Percentiles rank a stretch among this genome's conserved stretches.
Conservation (phyloP, 495 filamentous ascomycete species). For the Choiromyces venosus region DNA sequence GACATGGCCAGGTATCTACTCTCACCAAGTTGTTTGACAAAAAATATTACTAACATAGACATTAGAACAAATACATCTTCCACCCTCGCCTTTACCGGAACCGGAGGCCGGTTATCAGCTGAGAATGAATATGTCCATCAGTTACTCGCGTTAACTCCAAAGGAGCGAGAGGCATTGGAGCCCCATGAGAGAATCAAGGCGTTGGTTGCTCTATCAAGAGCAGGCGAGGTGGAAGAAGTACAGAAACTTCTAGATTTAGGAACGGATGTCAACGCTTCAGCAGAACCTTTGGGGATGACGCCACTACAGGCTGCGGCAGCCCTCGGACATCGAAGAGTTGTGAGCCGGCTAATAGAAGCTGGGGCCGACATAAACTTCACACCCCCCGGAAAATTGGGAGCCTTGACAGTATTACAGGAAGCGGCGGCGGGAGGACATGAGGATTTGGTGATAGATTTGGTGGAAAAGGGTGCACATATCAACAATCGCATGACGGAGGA, state of each 20-base stretch:
- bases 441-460: neutral
- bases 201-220: neutral
- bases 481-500: neutral
- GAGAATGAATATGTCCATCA: neutral
- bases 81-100: neutral
- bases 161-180: neutral
- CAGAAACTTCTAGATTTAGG: neutral
- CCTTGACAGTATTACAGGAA: slow-evolving; percentile 5
- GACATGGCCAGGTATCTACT: neutral
- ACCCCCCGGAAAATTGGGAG: neutral
- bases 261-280: neutral
- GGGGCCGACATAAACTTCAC: slow-evolving; percentile 4
- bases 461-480: neutral
- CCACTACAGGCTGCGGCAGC: slow-evolving; percentile 3
- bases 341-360: neutral
- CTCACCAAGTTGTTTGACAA: neutral
- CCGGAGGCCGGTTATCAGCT: neutral
- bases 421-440: slow-evolving; percentile 8
- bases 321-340: neutral
- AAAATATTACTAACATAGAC: neutral
- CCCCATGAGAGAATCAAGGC: neutral
- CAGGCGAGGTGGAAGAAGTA: neutral
- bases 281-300: slow-evolving; percentile 4
- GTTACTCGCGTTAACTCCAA: neutral
- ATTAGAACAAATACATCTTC: neutral